These are phyloP conservation scores for Pezizomycotina sp. DNA, from an alignment of 2,329 filamentous ascomycete species.

Conservation along the genomic window DNA sequence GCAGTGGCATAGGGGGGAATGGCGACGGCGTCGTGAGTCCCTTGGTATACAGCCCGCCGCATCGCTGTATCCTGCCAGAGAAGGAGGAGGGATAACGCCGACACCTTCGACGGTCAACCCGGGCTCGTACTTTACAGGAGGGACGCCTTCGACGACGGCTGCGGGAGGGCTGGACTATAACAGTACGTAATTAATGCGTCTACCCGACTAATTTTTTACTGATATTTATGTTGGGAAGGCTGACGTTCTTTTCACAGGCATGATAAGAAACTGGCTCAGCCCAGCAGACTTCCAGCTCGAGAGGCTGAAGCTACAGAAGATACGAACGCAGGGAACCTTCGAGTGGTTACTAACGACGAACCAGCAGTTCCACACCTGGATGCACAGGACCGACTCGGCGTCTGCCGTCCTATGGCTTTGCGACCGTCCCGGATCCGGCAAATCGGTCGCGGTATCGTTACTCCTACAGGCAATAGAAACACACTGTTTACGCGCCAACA, in stretches of 20 bases:
- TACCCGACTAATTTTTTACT: too few species aligned
- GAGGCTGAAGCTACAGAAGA: conserved; percentile 14
- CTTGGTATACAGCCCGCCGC: too few species aligned
- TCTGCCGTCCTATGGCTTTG: conserved; percentile 17
- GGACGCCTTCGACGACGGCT: too few species aligned
- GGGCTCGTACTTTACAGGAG: too few species aligned
- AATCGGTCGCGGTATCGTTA: conserved; percentile 14
- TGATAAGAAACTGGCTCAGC: conserved; percentile 12
- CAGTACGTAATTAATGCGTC: too few species aligned
- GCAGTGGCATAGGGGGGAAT: too few species aligned
- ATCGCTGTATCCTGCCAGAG: too few species aligned
- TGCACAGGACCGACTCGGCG: conserved; percentile 7
- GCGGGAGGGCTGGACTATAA: too few species aligned
- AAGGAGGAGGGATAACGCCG: too few species aligned
- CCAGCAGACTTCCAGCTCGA: conserved; percentile 18
- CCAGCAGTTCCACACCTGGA: conserved; percentile 15
- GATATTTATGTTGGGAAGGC: neutral
- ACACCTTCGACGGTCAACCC: too few species aligned
- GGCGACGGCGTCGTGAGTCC: too few species aligned
- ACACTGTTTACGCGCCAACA: conserved; percentile 6
- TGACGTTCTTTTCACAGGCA: conserved; percentile 6
- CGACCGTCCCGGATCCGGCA: conserved; percentile 16
- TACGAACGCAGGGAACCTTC: conserved; percentile 12
- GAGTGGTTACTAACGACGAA: conserved; percentile 17
- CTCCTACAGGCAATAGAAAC: conserved; percentile 17